These are phyloP conservation scores for Rhizopogon vulgaris DNA, from an alignment of 768 basidiomycete species.

Conservation along the genomic window DNA sequence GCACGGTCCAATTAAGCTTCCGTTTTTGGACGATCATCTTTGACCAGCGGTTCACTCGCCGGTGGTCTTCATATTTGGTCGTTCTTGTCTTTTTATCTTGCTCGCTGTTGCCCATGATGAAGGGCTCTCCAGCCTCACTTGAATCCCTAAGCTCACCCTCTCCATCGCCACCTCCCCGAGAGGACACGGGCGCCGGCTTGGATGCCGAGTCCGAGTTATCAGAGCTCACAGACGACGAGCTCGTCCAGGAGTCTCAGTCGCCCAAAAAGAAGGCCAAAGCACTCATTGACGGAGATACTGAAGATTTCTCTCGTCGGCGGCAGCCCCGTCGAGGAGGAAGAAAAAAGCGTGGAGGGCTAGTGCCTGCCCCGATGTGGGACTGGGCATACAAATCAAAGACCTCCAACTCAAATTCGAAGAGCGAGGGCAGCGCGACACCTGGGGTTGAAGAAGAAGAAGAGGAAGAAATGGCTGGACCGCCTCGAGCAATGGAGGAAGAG, in stretches of 20 bases:
- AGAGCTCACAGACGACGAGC: constrained; percentile 79
- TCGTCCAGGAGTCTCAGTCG: constrained; percentile 39
- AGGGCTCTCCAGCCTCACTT: constrained; percentile 57
- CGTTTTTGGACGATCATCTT: constrained; percentile 2
- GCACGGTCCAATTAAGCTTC: constrained; percentile 2
- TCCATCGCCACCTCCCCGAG: constrained; percentile 27
- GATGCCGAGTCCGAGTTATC: constrained; percentile 74
- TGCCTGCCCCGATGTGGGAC: constrained; percentile 81
- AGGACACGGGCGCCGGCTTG: constrained; percentile 34
- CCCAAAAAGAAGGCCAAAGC: constrained; percentile 7
- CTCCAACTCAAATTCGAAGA: constrained; percentile 34
- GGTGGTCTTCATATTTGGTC: background rate
- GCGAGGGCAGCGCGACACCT: constrained; percentile 37
- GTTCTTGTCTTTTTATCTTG: background rate
- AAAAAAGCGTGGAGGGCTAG: constrained; percentile 59
- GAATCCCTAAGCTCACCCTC: constrained; percentile 62
- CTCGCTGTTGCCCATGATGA: constrained; percentile 31
- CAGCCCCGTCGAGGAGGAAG: constrained; percentile 23
- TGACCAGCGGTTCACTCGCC: background rate
- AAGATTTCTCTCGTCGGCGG: constrained; percentile 8
- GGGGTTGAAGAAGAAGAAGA: constrained; percentile 35
- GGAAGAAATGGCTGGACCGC: constrained; percentile 38
- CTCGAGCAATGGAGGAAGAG: constrained; percentile 58
- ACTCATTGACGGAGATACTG: constrained; percentile 1
- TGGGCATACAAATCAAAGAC: constrained; percentile 58